Base-by-base conservation (phyloP, 805 yeast genomes). In the Candida insectorum region DNA sequence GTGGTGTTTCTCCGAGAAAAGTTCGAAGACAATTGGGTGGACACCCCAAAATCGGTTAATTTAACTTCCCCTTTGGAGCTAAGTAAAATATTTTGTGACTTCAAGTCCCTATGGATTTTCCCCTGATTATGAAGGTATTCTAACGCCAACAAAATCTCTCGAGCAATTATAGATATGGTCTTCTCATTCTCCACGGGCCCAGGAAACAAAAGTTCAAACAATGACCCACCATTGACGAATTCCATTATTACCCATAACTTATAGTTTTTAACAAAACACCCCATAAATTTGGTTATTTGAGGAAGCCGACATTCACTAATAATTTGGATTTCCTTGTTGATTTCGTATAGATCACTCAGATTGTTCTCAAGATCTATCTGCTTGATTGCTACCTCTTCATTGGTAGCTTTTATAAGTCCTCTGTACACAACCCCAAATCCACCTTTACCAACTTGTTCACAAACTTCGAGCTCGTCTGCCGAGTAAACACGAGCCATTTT, bases 231-330 rank as follows among this genome's bases (percentile, higher is more conserved):
- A 24, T 81, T 79, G n/a, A 83, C 70, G 52, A 60, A 80, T 54
- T 84, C 94, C 93, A 84, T 85, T 9, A 82, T 69, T 33, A 84
- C 83, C 88, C 89, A 82, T 10, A 84, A 65, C 52, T 81, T 81
- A 51, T 71, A 75, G 24, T 81, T 80, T 43, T 73, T 71, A 20
- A 81, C 79, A 52, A 82, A 81, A 40, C 86, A 80, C 7, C 91
- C 93, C 47, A 73, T 67, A 48, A 81, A 84, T 37, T 64, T 65
- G 2, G 91, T 84, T 28, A 84, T 76, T 48, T 78, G 79, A 2
- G 70, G 61, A 31, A 73, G 68, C 31, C 73, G 62, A 55, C 93
- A 85, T 14, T 79, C 82, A 9, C 85, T 73, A 9, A 84, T 64
- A 11, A 84, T 77, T 37, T 72, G 68, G 30, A 85, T 83, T 48